Evolutionary conservation across 2,329 filamentous ascomycete genomes (phyloP), one percentile per base, ranked within the genome.

Genomic region (Fusarium sarcochroum): DNA sequence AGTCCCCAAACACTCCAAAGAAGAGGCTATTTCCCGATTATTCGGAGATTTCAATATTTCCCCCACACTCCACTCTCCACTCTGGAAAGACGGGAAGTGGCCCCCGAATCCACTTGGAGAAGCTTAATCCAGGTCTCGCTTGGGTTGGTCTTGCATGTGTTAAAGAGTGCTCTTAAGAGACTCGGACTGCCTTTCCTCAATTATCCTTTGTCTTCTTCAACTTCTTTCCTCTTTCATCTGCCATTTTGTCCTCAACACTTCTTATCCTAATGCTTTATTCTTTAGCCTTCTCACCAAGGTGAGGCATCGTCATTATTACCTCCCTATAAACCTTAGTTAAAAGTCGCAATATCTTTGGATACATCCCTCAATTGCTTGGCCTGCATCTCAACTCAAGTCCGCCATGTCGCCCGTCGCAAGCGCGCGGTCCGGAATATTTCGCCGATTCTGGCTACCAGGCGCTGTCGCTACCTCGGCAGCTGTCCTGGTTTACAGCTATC

Each of bases 401-500:
- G 38, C 37, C 48, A 73, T 73, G 71, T 57, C 68, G 27, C 64
- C 66, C 46, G 44, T 62, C 38, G 58, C 68, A 30, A 44, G 65
- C 20, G 55, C 61, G 14, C 66, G 63, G 44, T 57, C 59, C 49
- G 51, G 59, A 44, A 23, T 81, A 40, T 63, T 84, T 41, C 81
- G 84, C 71, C 82, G 83, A 53, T 73, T 84, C 20, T 79, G 82
- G 25, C 72, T 83, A 25, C 81, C 84, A 3, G 76, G 81, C 44
- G 80, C 81, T 21, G 72, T 81, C 47, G 79, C 79, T 45, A 77
- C 79, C 23, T 81, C 83, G 27, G 81, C 82, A 63, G 81, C 82
- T 55, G 75, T 84, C 35, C 75, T 87, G 27, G 79, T 81, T 69
- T 87, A 85, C 75, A 80, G 80, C 68, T 91, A 92, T 79, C 88